phyloP scores from a whole-genome alignment of 495 filamentous ascomycete genomes.

The Lepidopterella palustris region DNA sequence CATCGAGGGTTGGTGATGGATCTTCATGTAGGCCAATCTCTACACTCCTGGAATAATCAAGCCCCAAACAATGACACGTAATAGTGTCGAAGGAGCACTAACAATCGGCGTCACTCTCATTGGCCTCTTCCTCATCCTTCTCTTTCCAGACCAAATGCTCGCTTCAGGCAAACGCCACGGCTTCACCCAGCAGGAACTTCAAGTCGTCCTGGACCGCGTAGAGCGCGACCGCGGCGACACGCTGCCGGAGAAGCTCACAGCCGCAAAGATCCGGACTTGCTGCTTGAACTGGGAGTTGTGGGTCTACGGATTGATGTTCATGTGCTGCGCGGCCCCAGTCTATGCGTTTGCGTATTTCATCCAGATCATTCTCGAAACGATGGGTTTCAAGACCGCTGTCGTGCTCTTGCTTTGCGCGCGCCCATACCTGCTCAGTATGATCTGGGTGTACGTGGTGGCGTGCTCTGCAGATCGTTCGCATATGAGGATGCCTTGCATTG shows the following conservation, averaged over 20 bases:
- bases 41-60: neutral
- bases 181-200: conserved; percentile 15
- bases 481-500: conserved; percentile 17
- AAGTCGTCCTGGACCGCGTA: conserved; percentile 19
- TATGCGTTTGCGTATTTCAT: conserved; percentile 25
- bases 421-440: conserved; percentile 14
- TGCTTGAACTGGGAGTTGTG: conserved; percentile 15
- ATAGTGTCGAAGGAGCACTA: conserved; percentile 18
- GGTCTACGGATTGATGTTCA: conserved; percentile 23
- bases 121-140: conserved; percentile 16
- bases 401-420: conserved; percentile 17
- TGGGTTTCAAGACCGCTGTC: conserved; percentile 4
- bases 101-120: conserved; percentile 17
- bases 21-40: neutral
- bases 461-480: conserved; percentile 14
- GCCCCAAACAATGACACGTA: neutral
- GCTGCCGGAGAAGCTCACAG: conserved; percentile 16
- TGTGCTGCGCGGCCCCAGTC: conserved; percentile 8
- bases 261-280: conserved; percentile 11
- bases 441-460: conserved; percentile 10
- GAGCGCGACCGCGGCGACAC: conserved; percentile 24
- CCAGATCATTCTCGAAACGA: conserved; percentile 15
- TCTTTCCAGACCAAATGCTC: conserved; percentile 24
- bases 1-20: conserved; percentile 19
- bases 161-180: conserved; percentile 11